Base-by-base conservation (phyloP, 805 yeast species). In the Saccharomycopsis vini region DNA sequence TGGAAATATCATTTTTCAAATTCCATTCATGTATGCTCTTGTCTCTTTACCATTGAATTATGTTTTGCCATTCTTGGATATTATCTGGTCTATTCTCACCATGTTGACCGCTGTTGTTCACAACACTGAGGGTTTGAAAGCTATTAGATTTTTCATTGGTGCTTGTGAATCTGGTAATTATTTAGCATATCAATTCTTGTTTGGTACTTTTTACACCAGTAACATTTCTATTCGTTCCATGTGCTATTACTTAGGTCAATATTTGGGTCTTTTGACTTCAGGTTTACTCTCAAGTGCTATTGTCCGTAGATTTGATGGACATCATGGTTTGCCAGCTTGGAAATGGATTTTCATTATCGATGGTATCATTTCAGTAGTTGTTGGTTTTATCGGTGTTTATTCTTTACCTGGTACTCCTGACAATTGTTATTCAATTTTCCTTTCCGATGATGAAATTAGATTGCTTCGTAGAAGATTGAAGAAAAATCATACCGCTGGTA, bases 331-430 rank as follows among this genome's bases (percentile, higher is more conserved):
- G 10, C 67, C 68, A 6, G 77, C 84, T 10, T 81, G 87, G 87
- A 68, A 79, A 63, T 81, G 87, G 87, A 74, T 77, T 56, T 81
- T 77, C 54, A 73, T 81, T 38, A 68, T 81, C 49, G 85, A 79
- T 56, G 80, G 79, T 10, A 54, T 74, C 39, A 38, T 42, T 13
- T 28, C 45, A 5, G 81, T 42, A 5, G 34, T 24, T 36, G 45
- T 45, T 13, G 48, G 42, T 7, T 7, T 40, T 22, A 35, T 44
- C 26, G 50, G 50, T 3, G 60, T 64, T 46, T 69, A 67, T 55
- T 51, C 61, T 55, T 61, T 71, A 53, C 82, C 81, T 37, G 83
- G 82, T 38, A 77, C 85, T 10, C 88, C 89, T 12, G 67, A 70
- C 18, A 65, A 67, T 43, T 73, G 81, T 55, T 75, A 75, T 49